Percentiles rank a stretch among this genome's conserved stretches.
phyloP scores from a whole-genome alignment of 805 yeast species.

The Suhomyces vadensis region DNA sequence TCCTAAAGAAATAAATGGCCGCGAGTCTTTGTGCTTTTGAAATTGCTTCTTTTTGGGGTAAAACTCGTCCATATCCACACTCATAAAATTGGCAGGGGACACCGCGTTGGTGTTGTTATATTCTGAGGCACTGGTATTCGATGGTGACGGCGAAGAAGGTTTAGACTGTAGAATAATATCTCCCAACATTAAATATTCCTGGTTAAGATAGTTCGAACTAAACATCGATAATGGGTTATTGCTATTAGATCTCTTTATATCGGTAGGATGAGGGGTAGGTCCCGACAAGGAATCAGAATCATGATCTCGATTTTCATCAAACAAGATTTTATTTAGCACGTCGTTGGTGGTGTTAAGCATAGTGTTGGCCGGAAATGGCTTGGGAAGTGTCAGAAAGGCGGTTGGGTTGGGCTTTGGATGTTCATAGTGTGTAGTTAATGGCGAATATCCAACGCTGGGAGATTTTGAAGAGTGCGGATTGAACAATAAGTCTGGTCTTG shows the following conservation, averaged over 20 bases:
- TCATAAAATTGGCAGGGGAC: conserved; percentile 3
- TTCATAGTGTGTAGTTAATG: background rate
- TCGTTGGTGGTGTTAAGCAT: conserved; percentile 23
- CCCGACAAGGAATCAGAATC: conserved; percentile 16
- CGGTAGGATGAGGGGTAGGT: conserved; percentile 1
- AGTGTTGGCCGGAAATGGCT: conserved; percentile 9
- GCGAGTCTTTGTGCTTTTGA: conserved; percentile 24
- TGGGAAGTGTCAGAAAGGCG: background rate
- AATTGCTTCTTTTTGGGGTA: conserved; percentile 1
- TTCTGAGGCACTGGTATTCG: conserved; percentile 24
- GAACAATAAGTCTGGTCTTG: background rate
- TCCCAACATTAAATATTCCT: conserved; percentile 52
- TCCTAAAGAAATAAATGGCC: conserved; percentile 46
- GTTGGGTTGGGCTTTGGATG: background rate
- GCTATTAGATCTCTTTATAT: conserved; percentile 4
- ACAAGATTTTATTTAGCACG: conserved; percentile 17
- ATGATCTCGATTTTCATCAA: conserved; percentile 13
- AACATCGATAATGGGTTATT: conserved; percentile 19
- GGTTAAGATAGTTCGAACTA: conserved; percentile 49
- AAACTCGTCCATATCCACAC: background rate
- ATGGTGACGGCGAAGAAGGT: conserved; percentile 42
- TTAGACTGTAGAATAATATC: conserved; percentile 46
- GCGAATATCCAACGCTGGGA: background rate
- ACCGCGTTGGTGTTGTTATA: conserved; percentile 3
- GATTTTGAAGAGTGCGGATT: background rate